Evolutionary conservation across 176 grass and related monocot species (phyloP), one percentile per base, ranked within the genome.

Genomic region (Cocos nucifera): DNA sequence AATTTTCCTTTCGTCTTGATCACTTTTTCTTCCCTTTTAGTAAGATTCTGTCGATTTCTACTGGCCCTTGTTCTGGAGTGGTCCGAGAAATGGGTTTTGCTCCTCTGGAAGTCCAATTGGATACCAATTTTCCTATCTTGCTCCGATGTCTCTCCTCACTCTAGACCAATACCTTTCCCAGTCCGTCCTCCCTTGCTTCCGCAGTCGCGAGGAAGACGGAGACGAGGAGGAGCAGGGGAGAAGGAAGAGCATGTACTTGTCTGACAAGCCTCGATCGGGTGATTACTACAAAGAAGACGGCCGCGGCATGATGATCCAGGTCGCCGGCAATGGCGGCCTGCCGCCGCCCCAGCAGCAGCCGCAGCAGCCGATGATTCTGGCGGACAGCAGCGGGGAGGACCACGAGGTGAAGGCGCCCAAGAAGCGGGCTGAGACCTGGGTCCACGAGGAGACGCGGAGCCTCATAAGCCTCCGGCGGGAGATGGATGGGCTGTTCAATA

Each of bases 371-470:
- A 63, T 73, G 70, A 44, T 73, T 44, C 26, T 73, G 51, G 28
- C 76, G 44, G 88, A 90, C 64, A 86, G 88, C 65, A 85, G 88
- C 54, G 76, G 70, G 51, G 93, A 98, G 69, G 85, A 86, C 69
- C 79, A 70, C 57, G 78, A 74, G 44, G 75, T 71, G 12, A 83
- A 80, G 73, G 69, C 66, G 64, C 82, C 88, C 18, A 98, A 98
- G 93, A 98, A 83, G 82, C 87, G 93, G 49, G 93, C 88, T 52
- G 94, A 98, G 94, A 89, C 88, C 4, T 98, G 94, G 94, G 77
- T 89, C 32, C 88, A 85, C 49, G 94, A 98, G 24, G 94, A 98
- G 70, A 98, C 85, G 44, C 80, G 82, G 35, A 62, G 88, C 70
- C 86, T 98, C 59, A 89, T 98, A 69, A 73, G 77, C 48, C 71